Evolutionary conservation across 805 yeast species (phyloP).

Genomic region (Scheffersomyces stipitis): DNA sequence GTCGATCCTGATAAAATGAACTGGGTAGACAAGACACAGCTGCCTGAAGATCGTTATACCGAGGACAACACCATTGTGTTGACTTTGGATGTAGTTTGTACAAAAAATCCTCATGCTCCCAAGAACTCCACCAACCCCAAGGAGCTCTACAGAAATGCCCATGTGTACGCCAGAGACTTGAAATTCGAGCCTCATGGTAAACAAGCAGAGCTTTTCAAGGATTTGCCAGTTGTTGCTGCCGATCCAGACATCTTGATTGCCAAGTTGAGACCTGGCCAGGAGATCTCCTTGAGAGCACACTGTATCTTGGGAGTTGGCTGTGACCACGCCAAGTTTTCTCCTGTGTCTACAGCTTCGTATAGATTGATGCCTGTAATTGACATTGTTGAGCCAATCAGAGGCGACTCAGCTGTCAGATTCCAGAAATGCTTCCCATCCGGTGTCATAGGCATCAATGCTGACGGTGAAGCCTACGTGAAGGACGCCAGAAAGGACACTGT

Average conservation of each 20-base stretch:
- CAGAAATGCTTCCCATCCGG: conserved; percentile 93
- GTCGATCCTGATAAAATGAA: conserved; percentile 86
- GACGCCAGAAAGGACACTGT: conserved; percentile 96
- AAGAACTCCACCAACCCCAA: conserved; percentile 77
- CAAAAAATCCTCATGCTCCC: conserved; percentile 82
- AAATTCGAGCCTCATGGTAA: conserved; percentile 90
- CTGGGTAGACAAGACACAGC: conserved; percentile 73
- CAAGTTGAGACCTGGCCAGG: conserved; percentile 95
- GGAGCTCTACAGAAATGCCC: conserved; percentile 77
- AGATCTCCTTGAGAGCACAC: conserved; percentile 84
- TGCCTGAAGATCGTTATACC: conserved; percentile 66
- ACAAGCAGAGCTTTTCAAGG: conserved; percentile 70
- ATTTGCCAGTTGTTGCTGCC: conserved; percentile 66
- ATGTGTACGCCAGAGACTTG: conserved; percentile 86
- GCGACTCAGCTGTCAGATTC: conserved; percentile 74
- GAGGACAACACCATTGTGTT: conserved; percentile 89
- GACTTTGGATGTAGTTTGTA: conserved; percentile 77
- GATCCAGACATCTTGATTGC: conserved; percentile 91
- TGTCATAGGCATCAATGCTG: conserved; percentile 71
- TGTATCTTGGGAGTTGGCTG: conserved; percentile 89
- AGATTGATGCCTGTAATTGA: conserved; percentile 87
- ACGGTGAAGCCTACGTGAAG: conserved; percentile 73
- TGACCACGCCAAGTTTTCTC: conserved; percentile 97
- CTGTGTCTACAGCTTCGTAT: conserved; percentile 95
- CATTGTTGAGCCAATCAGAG: conserved; percentile 70